phyloP scores from a whole-genome alignment of 805 yeast species.

The Starmerella gropengiesseri region DNA sequence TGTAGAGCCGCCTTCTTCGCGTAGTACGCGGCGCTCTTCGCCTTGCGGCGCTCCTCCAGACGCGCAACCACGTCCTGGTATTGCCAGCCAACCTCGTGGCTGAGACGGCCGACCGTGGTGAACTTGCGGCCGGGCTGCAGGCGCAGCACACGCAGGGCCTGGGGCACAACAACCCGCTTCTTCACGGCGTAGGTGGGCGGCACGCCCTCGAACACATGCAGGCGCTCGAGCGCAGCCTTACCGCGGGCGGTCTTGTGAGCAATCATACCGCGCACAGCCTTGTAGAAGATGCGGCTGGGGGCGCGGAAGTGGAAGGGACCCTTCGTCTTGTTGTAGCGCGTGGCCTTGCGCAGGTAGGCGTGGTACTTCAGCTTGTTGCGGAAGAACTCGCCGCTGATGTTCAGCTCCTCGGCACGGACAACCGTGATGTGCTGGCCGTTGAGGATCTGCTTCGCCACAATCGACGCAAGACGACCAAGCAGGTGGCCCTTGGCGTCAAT shows the following conservation, averaged over 20 bases:
- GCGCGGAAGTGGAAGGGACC: conserved; percentile 99
- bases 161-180: conserved; percentile 99
- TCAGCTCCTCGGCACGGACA: conserved; percentile 93
- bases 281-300: conserved; percentile 99
- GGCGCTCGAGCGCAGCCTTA: conserved; percentile 98
- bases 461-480: conserved; percentile 98
- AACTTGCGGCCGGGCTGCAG: conserved; percentile 99
- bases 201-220: conserved; percentile 98
- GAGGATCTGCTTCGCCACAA: conserved; percentile 95
- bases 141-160: conserved; percentile 97
- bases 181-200: conserved; percentile 99
- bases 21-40: conserved; percentile 97
- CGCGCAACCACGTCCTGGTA: conserved; percentile 96
- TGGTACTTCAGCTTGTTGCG: conserved; percentile 99
- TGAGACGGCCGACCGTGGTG: conserved; percentile 95
- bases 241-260: conserved; percentile 99
- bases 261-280: conserved; percentile 99
- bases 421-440: conserved; percentile 96
- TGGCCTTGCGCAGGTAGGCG: conserved; percentile 98
- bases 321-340: conserved; percentile 95
- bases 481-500: conserved; percentile 99
- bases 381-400: conserved; percentile 99
- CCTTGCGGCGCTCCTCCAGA: conserved; percentile 99
- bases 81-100: conserved; percentile 98
- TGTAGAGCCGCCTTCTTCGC: conserved; percentile 95